These are phyloP conservation scores for Wakefieldia striispora DNA, from an alignment of 768 basidiomycete genomes.

Conservation along the genomic window DNA sequence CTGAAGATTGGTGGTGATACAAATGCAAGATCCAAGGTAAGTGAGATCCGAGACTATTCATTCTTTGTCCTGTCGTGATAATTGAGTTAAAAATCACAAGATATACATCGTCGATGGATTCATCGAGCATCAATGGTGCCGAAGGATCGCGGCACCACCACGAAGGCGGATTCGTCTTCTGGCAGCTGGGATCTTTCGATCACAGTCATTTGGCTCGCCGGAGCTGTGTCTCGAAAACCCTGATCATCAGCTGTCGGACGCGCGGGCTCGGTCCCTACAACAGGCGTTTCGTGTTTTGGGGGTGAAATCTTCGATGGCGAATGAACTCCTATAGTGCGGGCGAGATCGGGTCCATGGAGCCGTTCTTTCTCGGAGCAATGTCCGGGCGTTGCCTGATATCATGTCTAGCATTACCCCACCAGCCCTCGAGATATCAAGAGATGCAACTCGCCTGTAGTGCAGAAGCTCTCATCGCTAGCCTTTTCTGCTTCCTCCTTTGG, in stretches of 20 bases:
- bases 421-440: background rate
- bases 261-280: background rate
- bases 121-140: background rate
- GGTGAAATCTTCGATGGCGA: background rate
- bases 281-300: background rate
- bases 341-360: background rate
- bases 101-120: background rate
- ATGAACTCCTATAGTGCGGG: background rate
- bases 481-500: slow-evolving; percentile 22
- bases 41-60: background rate
- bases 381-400: background rate
- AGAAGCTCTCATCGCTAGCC: background rate
- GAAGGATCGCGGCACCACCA: background rate
- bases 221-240: background rate
- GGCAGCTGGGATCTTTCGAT: too few species aligned
- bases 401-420: background rate
- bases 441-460: slow-evolving; percentile 9
- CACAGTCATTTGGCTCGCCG: background rate
- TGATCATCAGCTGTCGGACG: background rate
- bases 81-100: background rate
- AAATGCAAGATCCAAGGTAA: background rate
- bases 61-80: background rate
- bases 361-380: background rate
- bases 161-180: background rate
- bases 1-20: background rate